phyloP scores from a whole-genome alignment of 2,329 filamentous ascomycete genomes.

The Zymoseptoria ardabiliae region DNA sequence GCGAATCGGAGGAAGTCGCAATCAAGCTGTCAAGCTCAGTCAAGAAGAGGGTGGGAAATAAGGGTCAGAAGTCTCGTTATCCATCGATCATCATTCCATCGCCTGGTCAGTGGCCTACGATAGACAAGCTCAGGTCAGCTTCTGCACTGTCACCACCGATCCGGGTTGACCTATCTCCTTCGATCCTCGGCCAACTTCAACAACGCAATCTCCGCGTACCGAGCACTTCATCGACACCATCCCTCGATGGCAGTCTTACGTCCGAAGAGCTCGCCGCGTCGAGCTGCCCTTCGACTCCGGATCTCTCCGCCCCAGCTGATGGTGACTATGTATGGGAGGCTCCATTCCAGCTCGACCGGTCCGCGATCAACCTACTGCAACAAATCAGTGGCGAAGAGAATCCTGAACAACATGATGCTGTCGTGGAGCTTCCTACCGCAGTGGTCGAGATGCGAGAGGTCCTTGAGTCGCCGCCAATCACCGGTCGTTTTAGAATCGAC shows the following conservation, averaged over 20 bases:
- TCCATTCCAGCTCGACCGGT: conserved; percentile 59
- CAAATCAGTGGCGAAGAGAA: conserved; percentile 54
- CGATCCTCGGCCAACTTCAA: conserved; percentile 62
- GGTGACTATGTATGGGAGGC: conserved; percentile 58
- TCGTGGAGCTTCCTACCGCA: conserved; percentile 43
- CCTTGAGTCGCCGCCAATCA: conserved; percentile 38
- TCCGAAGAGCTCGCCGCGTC: conserved; percentile 80
- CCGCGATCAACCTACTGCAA: conserved; percentile 71
- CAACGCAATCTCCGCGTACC: conserved; percentile 55
- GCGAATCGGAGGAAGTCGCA: conserved; percentile 55
- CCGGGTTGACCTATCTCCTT: conserved; percentile 32
- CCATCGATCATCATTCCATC: conserved; percentile 55
- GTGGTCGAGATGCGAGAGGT: conserved; percentile 53
- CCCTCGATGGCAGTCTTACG: conserved; percentile 78
- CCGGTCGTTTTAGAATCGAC: conserved; percentile 37
- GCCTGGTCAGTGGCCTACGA: conserved; percentile 49
- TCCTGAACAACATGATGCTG: conserved; percentile 24
- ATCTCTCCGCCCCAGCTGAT: conserved; percentile 50
- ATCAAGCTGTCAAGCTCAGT: conserved; percentile 47
- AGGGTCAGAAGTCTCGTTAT: conserved; percentile 38
- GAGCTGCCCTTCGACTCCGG: conserved; percentile 78
- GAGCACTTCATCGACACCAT: conserved; percentile 72
- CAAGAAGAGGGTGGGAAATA: conserved; percentile 32
- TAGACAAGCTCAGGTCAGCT: conserved; percentile 44
- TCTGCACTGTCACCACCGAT: conserved; percentile 41